Percentiles rank a stretch among this genome's conserved stretches.
Evolutionary conservation across 495 filamentous ascomycete genomes (phyloP).

Genomic region (Usnea hakonensis): DNA sequence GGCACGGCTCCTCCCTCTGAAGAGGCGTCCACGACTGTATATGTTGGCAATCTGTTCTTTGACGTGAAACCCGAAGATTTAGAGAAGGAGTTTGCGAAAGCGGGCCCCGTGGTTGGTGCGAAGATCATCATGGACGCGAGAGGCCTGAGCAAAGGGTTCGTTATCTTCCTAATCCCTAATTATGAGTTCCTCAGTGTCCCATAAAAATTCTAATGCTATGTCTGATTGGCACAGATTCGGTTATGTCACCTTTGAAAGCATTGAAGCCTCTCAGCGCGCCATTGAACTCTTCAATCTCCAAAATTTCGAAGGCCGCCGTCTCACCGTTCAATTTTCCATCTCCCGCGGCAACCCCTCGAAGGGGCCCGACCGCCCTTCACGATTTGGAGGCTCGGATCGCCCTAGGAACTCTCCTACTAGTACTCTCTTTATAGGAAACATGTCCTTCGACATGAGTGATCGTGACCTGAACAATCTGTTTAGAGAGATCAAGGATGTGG

Average conservation of each 20-base stretch:
- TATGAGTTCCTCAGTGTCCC: no score
- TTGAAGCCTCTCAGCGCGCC: conserved; percentile 53
- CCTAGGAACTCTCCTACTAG: conserved; percentile 43
- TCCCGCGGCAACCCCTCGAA: neutral
- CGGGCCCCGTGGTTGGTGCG: conserved; percentile 49
- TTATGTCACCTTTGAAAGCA: conserved; percentile 59
- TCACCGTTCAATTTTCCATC: conserved; percentile 50
- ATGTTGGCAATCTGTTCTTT: conserved; percentile 81
- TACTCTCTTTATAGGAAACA: conserved; percentile 81
- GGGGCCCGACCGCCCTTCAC: neutral
- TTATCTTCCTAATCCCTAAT: no score
- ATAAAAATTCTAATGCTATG: conserved; percentile 27
- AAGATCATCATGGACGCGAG: conserved; percentile 59
- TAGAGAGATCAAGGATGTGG: conserved; percentile 57
- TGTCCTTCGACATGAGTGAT: conserved; percentile 84
- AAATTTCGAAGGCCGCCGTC: conserved; percentile 72
- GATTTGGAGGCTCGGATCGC: neutral
- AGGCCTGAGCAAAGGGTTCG: conserved; percentile 84
- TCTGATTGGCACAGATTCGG: conserved; percentile 54
- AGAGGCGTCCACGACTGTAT: conserved; percentile 44
- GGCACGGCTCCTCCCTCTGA: neutral
- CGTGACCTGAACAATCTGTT: conserved; percentile 80
- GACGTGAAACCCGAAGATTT: conserved; percentile 70
- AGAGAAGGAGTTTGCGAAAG: conserved; percentile 55
- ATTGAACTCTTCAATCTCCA: conserved; percentile 55